Evolutionary conservation across 805 yeast species (phyloP).

Genomic region (Cyberlindnera suaveolens): DNA sequence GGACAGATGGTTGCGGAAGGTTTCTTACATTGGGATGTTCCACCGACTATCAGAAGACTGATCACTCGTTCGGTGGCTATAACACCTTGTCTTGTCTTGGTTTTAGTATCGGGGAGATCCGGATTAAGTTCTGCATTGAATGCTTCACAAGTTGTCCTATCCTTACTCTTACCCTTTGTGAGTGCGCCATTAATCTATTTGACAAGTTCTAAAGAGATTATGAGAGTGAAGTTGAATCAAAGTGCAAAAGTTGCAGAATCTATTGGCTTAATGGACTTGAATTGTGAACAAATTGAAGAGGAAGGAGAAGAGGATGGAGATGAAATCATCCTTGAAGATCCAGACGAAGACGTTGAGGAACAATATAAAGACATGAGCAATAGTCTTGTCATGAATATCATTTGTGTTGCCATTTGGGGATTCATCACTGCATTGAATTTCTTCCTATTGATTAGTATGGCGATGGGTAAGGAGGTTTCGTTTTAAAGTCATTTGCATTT

Average conservation of each 20-base stretch:
- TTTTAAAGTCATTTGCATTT: conserved; percentile 14
- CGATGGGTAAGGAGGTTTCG: conserved; percentile 37
- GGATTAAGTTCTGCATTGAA: conserved; percentile 75
- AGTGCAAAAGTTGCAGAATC: conserved; percentile 7
- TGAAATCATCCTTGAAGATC: background rate
- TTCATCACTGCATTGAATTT: conserved; percentile 64
- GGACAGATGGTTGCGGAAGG: conserved; percentile 96
- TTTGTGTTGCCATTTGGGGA: conserved; percentile 60
- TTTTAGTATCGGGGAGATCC: conserved; percentile 69
- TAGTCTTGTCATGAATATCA: conserved; percentile 38
- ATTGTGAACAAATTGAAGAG: conserved; percentile 3
- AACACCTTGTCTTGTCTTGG: conserved; percentile 76
- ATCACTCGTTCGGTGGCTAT: conserved; percentile 82
- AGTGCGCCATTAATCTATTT: conserved; percentile 83
- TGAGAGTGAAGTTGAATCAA: conserved; percentile 44
- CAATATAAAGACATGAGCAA: conserved; percentile 36
- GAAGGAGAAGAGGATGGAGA: conserved; percentile 4
- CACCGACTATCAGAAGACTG: conserved; percentile 76
- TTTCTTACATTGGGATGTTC: conserved; percentile 70
- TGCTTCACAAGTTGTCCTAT: conserved; percentile 79
- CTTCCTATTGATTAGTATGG: conserved; percentile 47
- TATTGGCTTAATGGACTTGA: conserved; percentile 13
- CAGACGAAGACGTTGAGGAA: conserved; percentile 7
- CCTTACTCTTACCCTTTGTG: conserved; percentile 76
- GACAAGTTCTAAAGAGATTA: conserved; percentile 62